Evolutionary conservation across 2,329 filamentous ascomycete genomes (phyloP).

Genomic region (Hypoxylon sp.): DNA sequence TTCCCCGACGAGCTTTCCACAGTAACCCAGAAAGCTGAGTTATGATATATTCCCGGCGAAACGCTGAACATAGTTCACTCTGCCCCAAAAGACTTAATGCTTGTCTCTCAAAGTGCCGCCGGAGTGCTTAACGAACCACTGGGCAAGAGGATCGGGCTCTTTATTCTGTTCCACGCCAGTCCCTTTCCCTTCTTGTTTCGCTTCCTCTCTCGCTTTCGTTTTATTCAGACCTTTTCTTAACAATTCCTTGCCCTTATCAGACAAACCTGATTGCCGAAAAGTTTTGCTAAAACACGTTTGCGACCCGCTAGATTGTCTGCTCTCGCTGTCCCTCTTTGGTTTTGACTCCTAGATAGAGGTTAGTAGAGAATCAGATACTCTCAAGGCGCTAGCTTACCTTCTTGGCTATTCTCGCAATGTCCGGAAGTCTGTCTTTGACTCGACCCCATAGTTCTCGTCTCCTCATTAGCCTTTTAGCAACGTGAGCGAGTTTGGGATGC

Average conservation of each 20-base stretch:
- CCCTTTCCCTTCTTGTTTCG: conserved; percentile 2
- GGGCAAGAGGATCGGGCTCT: conserved; percentile 41
- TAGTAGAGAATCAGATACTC: background rate
- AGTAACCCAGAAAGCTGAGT: no score
- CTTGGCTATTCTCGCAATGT: background rate
- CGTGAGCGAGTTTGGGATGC: background rate
- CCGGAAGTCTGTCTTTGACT: conserved; percentile 12
- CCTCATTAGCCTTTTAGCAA: background rate
- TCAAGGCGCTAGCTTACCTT: background rate
- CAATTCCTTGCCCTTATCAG: conserved; percentile 12
- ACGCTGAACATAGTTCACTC: background rate
- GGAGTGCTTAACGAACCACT: conserved; percentile 48
- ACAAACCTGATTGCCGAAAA: conserved; percentile 25
- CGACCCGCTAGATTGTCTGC: background rate
- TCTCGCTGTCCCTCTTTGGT: background rate
- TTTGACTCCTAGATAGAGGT: background rate
- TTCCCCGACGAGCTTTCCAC: background rate
- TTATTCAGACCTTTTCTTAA: conserved; percentile 21
- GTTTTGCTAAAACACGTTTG: background rate
- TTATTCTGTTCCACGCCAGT: background rate
- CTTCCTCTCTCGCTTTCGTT: conserved; percentile 24
- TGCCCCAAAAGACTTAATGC: background rate
- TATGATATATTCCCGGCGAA: no score
- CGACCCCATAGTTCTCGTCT: conserved; percentile 1
- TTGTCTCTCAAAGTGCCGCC: conserved; percentile 44